Percentiles rank a stretch among this genome's conserved stretches.
Evolutionary conservation across 495 filamentous ascomycete genomes (phyloP).

Genomic region (Penicillium verhagenii): DNA sequence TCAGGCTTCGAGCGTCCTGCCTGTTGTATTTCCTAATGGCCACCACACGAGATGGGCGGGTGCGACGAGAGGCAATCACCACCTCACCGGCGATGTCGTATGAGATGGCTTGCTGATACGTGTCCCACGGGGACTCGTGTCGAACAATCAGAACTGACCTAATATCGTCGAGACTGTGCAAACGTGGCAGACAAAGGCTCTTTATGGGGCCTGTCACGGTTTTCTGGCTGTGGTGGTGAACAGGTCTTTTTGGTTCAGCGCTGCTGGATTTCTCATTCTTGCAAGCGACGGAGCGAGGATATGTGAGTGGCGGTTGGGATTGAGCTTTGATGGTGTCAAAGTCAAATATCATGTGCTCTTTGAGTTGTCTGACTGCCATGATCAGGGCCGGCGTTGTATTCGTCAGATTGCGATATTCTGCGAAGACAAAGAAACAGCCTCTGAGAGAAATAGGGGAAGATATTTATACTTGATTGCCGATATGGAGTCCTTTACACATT

Average conservation of each 20-base stretch:
- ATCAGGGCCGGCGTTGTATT: neutral
- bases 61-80: slow-evolving; percentile 6
- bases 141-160: slow-evolving; percentile 2
- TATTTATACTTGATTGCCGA: too few species aligned
- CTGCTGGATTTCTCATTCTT: neutral
- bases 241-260: neutral
- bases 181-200: neutral
- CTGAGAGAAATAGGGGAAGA: neutral
- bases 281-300: neutral
- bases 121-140: slow-evolving; percentile 10
- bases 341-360: slow-evolving; percentile 5
- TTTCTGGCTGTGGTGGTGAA: neutral
- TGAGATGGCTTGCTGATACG: slow-evolving; percentile 7
- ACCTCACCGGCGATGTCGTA: slow-evolving; percentile 8
- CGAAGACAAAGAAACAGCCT: neutral
- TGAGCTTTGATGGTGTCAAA: slow-evolving; percentile 10
- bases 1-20: slow-evolving; percentile 6
- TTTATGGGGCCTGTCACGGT: slow-evolving; percentile 1
- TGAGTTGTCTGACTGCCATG: neutral
- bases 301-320: neutral
- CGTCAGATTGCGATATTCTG: neutral
- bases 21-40: slow-evolving; percentile 7
- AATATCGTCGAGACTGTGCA: slow-evolving; percentile 1
- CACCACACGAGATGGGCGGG: slow-evolving; percentile 7
- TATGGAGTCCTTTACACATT: neutral